phyloP scores from a whole-genome alignment of 2,329 filamentous ascomycete genomes.

The Ceratocystis alfenasii region DNA sequence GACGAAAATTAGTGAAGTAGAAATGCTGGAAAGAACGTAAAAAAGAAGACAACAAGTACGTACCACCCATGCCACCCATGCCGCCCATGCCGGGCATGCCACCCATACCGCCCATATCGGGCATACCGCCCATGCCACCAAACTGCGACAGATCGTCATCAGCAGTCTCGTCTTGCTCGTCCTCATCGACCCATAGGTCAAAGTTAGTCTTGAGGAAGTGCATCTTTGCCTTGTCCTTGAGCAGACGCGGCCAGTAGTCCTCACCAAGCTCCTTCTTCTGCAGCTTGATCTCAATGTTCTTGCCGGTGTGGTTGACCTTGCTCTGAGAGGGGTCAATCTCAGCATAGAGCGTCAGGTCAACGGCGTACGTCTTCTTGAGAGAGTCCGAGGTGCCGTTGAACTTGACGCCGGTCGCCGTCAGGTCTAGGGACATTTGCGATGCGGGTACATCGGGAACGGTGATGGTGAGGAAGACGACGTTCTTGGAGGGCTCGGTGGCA shows the following conservation, averaged over 20 bases:
- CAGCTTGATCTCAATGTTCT: conserved; percentile 81
- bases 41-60: conserved; percentile 23
- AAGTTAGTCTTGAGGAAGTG: conserved; percentile 99
- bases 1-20: neutral
- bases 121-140: conserved; percentile 52
- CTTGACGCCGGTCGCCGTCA: conserved; percentile 62
- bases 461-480: conserved; percentile 91
- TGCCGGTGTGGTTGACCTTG: conserved; percentile 78
- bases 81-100: conserved; percentile 39
- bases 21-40: neutral
- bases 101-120: conserved; percentile 38
- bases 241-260: conserved; percentile 88
- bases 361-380: conserved; percentile 75
- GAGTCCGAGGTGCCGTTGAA: conserved; percentile 75
- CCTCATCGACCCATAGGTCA: conserved; percentile 98
- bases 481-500: conserved; percentile 65
- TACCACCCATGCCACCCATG: conserved; percentile 50
- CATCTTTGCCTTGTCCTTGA: conserved; percentile 79
- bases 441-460: conserved; percentile 72
- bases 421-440: conserved; percentile 65
- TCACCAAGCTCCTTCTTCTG: conserved; percentile 94
- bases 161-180: conserved; percentile 84
- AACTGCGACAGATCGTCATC: conserved; percentile 70
- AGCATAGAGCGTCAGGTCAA: conserved; percentile 76
- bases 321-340: conserved; percentile 79